Percentiles rank a stretch among this genome's conserved stretches.
phyloP scores from a whole-genome alignment of 116 monocot genomes.

The Papilionanthe hybrid region DNA sequence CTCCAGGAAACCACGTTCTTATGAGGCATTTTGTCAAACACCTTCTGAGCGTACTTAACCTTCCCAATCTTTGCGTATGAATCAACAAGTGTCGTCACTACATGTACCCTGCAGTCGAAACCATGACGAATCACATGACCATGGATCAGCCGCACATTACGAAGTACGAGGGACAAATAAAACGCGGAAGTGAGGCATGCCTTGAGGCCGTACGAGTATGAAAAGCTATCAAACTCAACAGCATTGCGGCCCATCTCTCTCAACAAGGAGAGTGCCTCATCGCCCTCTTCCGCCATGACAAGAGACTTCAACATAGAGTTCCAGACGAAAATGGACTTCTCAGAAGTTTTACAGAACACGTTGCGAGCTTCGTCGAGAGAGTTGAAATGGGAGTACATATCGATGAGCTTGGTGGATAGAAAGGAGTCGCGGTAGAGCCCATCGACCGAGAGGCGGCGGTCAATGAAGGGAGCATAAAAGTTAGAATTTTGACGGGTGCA shows the following conservation, averaged over 20 bases:
- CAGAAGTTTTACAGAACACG: slow-evolving; percentile 61
- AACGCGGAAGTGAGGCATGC: slow-evolving; percentile 56
- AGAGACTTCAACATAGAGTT: slow-evolving; percentile 70
- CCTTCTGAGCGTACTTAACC: slow-evolving; percentile 22
- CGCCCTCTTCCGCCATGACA: slow-evolving; percentile 34
- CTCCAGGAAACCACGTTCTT: slow-evolving; percentile 84
- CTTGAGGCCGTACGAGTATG: slow-evolving; percentile 68
- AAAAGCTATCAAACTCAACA: slow-evolving; percentile 52
- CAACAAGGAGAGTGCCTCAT: slow-evolving; percentile 43
- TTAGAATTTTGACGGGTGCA: slow-evolving; percentile 27
- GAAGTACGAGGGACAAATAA: slow-evolving; percentile 1
- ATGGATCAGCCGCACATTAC: slow-evolving; percentile 52
- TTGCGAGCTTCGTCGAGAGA: slow-evolving; percentile 40
- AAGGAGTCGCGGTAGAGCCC: slow-evolving; percentile 67
- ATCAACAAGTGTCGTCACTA: slow-evolving; percentile 73
- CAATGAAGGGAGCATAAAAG: slow-evolving; percentile 27
- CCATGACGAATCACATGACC: slow-evolving; percentile 37
- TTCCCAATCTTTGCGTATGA: slow-evolving; percentile 66
- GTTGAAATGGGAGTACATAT: slow-evolving; percentile 51
- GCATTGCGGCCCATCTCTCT: slow-evolving; percentile 41
- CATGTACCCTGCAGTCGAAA: slow-evolving; percentile 39
- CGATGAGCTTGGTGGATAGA: slow-evolving; percentile 65
- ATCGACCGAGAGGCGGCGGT: slow-evolving; percentile 34
- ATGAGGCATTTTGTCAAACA: slow-evolving; percentile 57
- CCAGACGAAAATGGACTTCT: slow-evolving; percentile 66